A percentile compares a stretch with the other conserved stretches of the same genome.
These are phyloP conservation scores for Dillenia suffruticosa DNA, from an alignment of 164 flowering plant genomes.

Conservation along the genomic window DNA sequence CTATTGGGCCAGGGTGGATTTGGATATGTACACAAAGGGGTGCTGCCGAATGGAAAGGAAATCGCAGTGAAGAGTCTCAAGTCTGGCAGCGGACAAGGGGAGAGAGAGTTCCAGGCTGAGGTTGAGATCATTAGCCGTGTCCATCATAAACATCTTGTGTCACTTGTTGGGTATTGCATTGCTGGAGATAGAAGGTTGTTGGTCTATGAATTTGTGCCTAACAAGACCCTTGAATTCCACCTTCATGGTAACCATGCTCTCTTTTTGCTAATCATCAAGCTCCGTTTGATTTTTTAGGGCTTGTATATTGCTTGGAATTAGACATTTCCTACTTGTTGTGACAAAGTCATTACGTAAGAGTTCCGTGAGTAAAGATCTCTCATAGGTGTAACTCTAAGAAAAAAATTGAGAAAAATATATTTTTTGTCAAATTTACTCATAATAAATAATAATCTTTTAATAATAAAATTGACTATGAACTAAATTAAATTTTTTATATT, in stretches of 20 bases:
- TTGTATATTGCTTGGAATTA: too few species aligned
- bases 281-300: too few species aligned
- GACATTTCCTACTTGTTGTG: too few species aligned
- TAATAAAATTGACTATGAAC: too few species aligned
- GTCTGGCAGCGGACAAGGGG: constrained; percentile 80
- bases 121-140: constrained; percentile 95
- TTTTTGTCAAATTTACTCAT: too few species aligned
- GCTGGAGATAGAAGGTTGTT: constrained; percentile 57
- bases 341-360: too few species aligned
- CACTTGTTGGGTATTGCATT: constrained; percentile 77
- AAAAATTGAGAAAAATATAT: too few species aligned
- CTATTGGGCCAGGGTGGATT: constrained; percentile 87
- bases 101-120: constrained; percentile 84
- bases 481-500: neutral
- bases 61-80: constrained; percentile 84
- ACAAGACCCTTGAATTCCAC: constrained; percentile 69
- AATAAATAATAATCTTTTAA: too few species aligned
- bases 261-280: too few species aligned
- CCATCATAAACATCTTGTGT: constrained; percentile 84
- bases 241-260: constrained; percentile 55
- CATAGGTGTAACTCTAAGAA: too few species aligned
- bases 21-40: constrained; percentile 83
- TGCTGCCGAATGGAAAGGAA: constrained; percentile 74
- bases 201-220: constrained; percentile 81
- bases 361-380: too few species aligned